Evolutionary conservation across 192 early-diverging fungal species (phyloP).

Genomic region (Rhizoclosmatium globosum): DNA sequence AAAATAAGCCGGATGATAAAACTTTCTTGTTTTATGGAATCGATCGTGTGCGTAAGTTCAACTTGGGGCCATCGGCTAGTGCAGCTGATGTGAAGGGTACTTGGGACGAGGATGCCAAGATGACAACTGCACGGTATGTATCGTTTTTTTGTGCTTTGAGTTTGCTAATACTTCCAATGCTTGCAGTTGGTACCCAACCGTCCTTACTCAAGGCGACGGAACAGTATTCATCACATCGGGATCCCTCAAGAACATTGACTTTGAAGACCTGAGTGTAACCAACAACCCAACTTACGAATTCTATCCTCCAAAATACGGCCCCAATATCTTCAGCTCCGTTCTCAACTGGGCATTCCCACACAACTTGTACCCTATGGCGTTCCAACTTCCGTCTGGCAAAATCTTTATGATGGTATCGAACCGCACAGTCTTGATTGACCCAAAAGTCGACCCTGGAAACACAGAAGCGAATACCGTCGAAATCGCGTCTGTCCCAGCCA

Average conservation of each 20-base stretch:
- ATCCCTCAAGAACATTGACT: constrained; percentile 37
- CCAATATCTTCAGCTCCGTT: background rate
- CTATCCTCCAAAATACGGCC: constrained; percentile 24
- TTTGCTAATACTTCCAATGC: background rate
- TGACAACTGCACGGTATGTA: constrained; percentile 29
- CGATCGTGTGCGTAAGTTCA: constrained; percentile 29
- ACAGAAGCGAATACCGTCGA: constrained; percentile 14
- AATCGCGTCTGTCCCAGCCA: constrained; percentile 2
- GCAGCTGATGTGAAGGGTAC: background rate
- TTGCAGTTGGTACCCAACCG: constrained; percentile 34
- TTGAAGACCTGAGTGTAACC: constrained; percentile 27
- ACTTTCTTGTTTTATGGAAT: constrained; percentile 38
- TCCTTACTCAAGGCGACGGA: constrained; percentile 24
- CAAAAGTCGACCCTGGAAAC: constrained; percentile 20
- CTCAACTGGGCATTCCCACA: constrained; percentile 33
- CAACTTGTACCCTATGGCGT: constrained; percentile 34
- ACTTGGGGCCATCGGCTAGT: background rate
- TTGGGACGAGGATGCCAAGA: constrained; percentile 31
- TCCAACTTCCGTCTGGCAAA: constrained; percentile 28
- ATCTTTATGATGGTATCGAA: constrained; percentile 40
- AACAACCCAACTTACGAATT: constrained; percentile 58
- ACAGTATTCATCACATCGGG: constrained; percentile 36
- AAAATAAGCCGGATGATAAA: background rate
- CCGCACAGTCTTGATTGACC: constrained; percentile 39
- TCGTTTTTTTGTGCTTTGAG: background rate